Evolutionary conservation across 1,284 basidiomycete species (phyloP).

Genomic region (Cerrena zonata): DNA sequence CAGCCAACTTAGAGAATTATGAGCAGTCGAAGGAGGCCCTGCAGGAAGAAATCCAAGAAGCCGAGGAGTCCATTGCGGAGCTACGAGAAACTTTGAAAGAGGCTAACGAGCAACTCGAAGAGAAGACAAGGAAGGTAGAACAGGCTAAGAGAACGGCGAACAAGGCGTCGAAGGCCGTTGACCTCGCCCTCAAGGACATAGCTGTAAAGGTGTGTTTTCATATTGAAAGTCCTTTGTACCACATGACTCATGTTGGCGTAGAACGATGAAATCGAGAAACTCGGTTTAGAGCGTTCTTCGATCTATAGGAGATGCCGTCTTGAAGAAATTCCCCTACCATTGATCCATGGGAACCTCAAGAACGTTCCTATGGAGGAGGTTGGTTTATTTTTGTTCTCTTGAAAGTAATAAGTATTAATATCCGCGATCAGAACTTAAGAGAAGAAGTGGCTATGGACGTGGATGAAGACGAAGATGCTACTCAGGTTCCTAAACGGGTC

Average conservation of each 20-base stretch:
- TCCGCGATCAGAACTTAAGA: slow-evolving; percentile 55
- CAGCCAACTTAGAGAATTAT: slow-evolving; percentile 51
- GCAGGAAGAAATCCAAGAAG: slow-evolving; percentile 59
- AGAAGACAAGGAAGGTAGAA: slow-evolving; percentile 69
- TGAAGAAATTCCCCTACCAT: slow-evolving; percentile 85
- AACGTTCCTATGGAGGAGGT: slow-evolving; percentile 94
- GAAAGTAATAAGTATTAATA: slow-evolving; percentile 1
- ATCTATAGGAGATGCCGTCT: slow-evolving; percentile 90
- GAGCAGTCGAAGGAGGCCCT: slow-evolving; percentile 54
- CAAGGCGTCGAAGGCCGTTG: slow-evolving; percentile 72
- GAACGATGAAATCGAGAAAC: slow-evolving; percentile 93
- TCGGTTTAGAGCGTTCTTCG: slow-evolving; percentile 78
- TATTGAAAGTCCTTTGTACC: slow-evolving; percentile 2
- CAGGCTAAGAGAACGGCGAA: slow-evolving; percentile 67
- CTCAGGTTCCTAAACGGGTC: slow-evolving; percentile 66
- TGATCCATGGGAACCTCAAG: slow-evolving; percentile 71
- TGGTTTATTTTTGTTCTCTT: slow-evolving; percentile 12
- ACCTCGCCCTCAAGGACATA: slow-evolving; percentile 87
- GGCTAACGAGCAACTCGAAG: slow-evolving; percentile 61
- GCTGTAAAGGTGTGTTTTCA: slow-evolving; percentile 54
- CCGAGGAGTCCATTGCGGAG: slow-evolving; percentile 53
- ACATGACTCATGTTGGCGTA: slow-evolving; percentile 26
- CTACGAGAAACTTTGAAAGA: slow-evolving; percentile 58
- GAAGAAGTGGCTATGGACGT: slow-evolving; percentile 88
- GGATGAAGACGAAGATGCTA: slow-evolving; percentile 75